Evolutionary conservation across 139 green algal species (phyloP), one percentile per base, ranked within the genome.

Genomic region (Nannochloris sp.): DNA sequence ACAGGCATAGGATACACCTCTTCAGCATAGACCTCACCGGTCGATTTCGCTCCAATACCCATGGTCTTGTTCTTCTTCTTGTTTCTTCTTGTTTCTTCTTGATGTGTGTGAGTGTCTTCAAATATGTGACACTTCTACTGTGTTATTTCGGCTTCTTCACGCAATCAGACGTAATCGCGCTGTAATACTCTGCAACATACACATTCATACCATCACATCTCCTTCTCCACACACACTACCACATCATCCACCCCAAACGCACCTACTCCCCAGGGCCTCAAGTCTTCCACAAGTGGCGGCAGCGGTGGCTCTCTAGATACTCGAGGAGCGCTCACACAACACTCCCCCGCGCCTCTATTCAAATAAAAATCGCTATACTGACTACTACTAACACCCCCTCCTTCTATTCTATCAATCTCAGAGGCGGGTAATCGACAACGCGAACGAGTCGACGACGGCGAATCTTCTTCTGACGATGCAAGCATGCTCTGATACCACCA

Each of bases 111-210:
- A 27, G 24, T 24, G 44, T 12, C n/a, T 12, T 2, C 31, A 49
- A 12, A 27, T 19, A 9, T 14, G 11, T 15, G 12, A 46, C 37
- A 64, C 19, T 27, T 36, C 43, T 15, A 18, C 7, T 14, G 49
- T 73, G 78, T 81, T 75, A 86, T 60, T 61, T 75, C 21, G 79
- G 79, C 78, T 83, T 75, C 66, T 86, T 86, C 23, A 72, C 66
- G 64, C 70, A 81, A 75, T 53, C 46, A 19, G 46, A 53, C n/a
- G 46, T 53, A 19, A 19, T 12, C 11, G 46, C 46, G 15, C 46
- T 53, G n/a, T 25, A 53, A 53, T 53, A 21, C 15, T 53, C 46
- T 53, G 11, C 46, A 51, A 23, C 44, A 27, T 27, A 27, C 24
- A 27, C 3, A 27, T 27, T 27, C 24, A 27, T 27, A 27, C 3